Conservation (phyloP, 78 protist species). For the Tieghemostelium lacteum region DNA sequence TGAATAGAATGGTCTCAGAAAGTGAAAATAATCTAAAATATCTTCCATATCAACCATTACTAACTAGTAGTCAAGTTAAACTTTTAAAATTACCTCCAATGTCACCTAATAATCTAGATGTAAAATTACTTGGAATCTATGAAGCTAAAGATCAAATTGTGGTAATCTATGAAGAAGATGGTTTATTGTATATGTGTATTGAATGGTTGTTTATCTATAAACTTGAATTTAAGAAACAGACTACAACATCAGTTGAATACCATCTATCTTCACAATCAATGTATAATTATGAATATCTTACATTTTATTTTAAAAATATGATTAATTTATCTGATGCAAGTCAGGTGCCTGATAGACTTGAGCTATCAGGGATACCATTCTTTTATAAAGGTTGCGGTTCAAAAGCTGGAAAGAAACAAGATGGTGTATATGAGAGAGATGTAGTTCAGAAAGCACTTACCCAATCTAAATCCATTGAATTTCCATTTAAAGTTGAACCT, state of each 20-base stretch:
- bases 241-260: background rate
- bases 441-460: background rate
- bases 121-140: conserved; percentile 37
- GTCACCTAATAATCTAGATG: background rate
- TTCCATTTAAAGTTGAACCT: conserved; percentile 1
- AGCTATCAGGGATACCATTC: conserved; percentile 30
- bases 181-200: conserved; percentile 18
- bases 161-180: conserved; percentile 60
- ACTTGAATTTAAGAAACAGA: background rate
- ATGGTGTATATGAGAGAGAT: conserved; percentile 7
- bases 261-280: conserved; percentile 16
- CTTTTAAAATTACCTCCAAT: too few relatives aligned
- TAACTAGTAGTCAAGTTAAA: background rate
- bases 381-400: background rate
- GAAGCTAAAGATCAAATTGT: conserved; percentile 36
- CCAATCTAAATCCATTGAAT: conserved; percentile 1
- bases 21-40: background rate
- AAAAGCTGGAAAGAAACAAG: conserved; percentile 6
- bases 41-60: conserved; percentile 1
- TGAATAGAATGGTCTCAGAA: background rate
- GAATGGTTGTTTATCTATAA: conserved; percentile 42
- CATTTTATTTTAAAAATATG: background rate
- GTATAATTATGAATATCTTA: conserved; percentile 31
- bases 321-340: background rate
- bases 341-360: background rate